Conservation (phyloP, 192 early-diverging fungal species). For the Chytriomyces sp. region DNA sequence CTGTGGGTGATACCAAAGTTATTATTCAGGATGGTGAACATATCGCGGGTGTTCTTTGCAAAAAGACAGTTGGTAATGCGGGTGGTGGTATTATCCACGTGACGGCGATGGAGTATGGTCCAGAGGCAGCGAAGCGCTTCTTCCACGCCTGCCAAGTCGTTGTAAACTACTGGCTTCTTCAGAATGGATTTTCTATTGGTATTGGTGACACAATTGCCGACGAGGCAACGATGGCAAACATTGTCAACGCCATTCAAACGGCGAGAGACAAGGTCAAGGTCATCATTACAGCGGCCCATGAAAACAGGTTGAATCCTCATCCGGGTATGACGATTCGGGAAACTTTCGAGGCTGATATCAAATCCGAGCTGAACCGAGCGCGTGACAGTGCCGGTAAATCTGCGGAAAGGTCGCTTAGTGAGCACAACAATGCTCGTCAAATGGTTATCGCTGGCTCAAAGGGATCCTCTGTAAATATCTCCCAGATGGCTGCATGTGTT, state of each 20-base stretch:
- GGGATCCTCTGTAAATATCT: constrained; percentile 93
- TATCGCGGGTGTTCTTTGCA: constrained; percentile 92
- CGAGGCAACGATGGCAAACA: constrained; percentile 71
- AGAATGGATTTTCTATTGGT: constrained; percentile 94
- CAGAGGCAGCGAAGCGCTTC: constrained; percentile 83
- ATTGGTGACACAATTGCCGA: constrained; percentile 98
- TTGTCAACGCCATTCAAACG: constrained; percentile 74
- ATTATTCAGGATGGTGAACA: constrained; percentile 91
- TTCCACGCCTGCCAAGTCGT: constrained; percentile 91
- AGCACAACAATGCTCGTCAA: constrained; percentile 94
- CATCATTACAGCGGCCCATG: constrained; percentile 80
- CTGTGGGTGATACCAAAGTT: constrained; percentile 89
- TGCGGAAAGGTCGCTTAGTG: constrained; percentile 78
- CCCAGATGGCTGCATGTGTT: constrained; percentile 98
- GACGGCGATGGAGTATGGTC: constrained; percentile 91
- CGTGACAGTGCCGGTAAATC: constrained; percentile 90
- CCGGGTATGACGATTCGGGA: constrained; percentile 93
- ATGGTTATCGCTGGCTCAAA: constrained; percentile 98
- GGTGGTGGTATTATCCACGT: constrained; percentile 89
- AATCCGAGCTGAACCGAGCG: constrained; percentile 82
- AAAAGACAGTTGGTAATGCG: constrained; percentile 88
- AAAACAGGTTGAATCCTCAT: constrained; percentile 76
- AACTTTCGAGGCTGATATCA: constrained; percentile 88
- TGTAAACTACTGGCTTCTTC: constrained; percentile 94
- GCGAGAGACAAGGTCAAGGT: constrained; percentile 79